These are phyloP conservation scores for Ensete ventricosum DNA, from an alignment of 176 grass and related monocot genomes.

Conservation along the genomic window DNA sequence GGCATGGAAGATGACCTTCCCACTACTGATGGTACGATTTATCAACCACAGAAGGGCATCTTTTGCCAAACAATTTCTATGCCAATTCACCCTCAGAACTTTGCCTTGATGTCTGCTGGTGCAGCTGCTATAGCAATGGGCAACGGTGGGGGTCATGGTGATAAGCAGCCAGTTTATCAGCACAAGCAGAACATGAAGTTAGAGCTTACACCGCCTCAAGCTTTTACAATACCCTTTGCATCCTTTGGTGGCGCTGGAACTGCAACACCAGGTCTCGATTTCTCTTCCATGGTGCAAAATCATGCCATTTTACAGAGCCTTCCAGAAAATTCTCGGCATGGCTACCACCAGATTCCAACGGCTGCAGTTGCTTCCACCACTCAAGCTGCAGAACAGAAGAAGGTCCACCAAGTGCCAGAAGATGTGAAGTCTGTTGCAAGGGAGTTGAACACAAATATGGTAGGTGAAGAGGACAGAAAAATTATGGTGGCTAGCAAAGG, in stretches of 20 bases:
- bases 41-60: slow-evolving; percentile 43
- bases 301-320: slow-evolving; percentile 75
- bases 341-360: slow-evolving; percentile 54
- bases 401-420: slow-evolving; percentile 26
- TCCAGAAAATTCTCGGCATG: slow-evolving; percentile 65
- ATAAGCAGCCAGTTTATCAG: slow-evolving; percentile 50
- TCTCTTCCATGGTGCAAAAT: slow-evolving; percentile 65
- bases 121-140: slow-evolving; percentile 21
- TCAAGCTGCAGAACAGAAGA: slow-evolving; percentile 44
- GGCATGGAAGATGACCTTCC: slow-evolving; percentile 32
- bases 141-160: slow-evolving; percentile 36
- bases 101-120: slow-evolving; percentile 46
- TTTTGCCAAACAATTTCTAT: slow-evolving; percentile 54
- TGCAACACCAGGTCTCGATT: slow-evolving; percentile 60
- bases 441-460: slow-evolving; percentile 41
- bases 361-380: slow-evolving; percentile 30
- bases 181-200: slow-evolving; percentile 61
- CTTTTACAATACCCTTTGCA: slow-evolving; percentile 80
- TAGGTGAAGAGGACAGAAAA: slow-evolving; percentile 56
- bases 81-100: slow-evolving; percentile 58
- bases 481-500: slow-evolving; percentile 40
- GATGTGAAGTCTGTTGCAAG: slow-evolving; percentile 55
- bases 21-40: slow-evolving; percentile 36
- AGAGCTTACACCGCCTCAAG: slow-evolving; percentile 65
- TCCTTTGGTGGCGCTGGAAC: slow-evolving; percentile 44